phyloP scores from a whole-genome alignment of 2,329 filamentous ascomycete genomes.

The Sporothrix euskadiensis region DNA sequence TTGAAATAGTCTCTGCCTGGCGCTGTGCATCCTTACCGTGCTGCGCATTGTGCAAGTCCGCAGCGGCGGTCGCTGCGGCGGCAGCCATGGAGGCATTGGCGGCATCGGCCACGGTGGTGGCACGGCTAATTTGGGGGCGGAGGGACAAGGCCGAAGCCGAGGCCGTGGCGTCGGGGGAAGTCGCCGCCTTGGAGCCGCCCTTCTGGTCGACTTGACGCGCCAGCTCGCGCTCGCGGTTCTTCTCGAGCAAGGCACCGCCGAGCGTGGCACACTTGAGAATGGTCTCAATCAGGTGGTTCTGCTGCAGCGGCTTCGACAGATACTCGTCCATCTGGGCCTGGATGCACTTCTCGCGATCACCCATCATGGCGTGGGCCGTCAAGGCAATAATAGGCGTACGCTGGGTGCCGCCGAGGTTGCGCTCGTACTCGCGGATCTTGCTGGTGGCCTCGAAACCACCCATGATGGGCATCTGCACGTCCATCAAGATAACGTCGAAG shows the following conservation, averaged over 20 bases:
- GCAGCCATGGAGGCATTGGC: constrained; percentile 19
- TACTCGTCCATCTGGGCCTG: constrained; percentile 99
- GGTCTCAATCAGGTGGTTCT: constrained; percentile 37
- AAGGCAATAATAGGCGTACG: constrained; percentile 94
- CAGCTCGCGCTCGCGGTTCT: constrained; percentile 64
- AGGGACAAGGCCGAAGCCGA: not conserved
- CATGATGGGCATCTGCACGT: constrained; percentile 99
- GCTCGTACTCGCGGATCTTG: constrained; percentile 95
- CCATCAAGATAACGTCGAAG: constrained; percentile 98
- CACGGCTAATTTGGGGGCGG: constrained; percentile 26
- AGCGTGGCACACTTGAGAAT: constrained; percentile 96
- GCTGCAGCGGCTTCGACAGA: constrained; percentile 66
- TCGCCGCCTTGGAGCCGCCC: constrained; percentile 32
- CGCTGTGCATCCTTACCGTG: constrained; percentile 47
- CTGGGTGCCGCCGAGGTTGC: constrained; percentile 68
- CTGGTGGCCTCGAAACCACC: constrained; percentile 96
- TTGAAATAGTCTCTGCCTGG: constrained; percentile 61
- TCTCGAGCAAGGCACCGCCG: constrained; percentile 77
- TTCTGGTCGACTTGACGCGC: constrained; percentile 41
- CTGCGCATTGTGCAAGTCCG: constrained; percentile 7
- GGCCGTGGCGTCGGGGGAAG: not conserved
- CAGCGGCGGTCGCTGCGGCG: not conserved
- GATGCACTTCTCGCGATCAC: constrained; percentile 96
- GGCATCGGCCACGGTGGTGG: constrained; percentile 26
- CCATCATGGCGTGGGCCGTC: constrained; percentile 97